Evolutionary conservation across 2,329 filamentous ascomycete species (phyloP).

Genomic region (Hyphodiscus sp.): DNA sequence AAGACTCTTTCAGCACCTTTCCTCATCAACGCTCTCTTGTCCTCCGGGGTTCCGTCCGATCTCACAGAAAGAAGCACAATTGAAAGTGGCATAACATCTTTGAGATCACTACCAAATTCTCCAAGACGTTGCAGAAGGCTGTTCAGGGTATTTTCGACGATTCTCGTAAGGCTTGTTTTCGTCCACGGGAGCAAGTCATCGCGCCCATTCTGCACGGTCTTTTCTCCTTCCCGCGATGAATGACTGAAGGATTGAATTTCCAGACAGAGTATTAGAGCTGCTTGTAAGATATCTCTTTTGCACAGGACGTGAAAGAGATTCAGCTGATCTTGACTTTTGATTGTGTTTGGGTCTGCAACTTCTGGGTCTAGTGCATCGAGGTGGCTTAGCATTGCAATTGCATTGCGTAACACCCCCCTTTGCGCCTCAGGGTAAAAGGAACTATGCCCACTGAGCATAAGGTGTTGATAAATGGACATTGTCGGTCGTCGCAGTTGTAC

Average conservation of each 20-base stretch:
- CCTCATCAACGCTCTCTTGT: slow-evolving; percentile 25
- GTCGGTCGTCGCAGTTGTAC: not conserved
- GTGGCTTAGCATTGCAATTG: slow-evolving; percentile 11
- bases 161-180: slow-evolving; percentile 8
- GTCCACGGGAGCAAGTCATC: slow-evolving; percentile 11
- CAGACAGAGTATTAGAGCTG: slow-evolving; percentile 10
- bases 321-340: slow-evolving; percentile 3
- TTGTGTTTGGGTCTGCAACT: slow-evolving; percentile 1
- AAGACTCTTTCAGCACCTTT: slow-evolving; percentile 27
- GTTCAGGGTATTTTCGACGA: slow-evolving; percentile 14
- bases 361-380: slow-evolving; percentile 11
- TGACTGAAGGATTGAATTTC: not conserved
- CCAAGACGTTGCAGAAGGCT: slow-evolving; percentile 24
- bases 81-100: slow-evolving; percentile 28
- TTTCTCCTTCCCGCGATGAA: not conserved
- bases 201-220: not conserved
- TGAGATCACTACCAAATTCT: slow-evolving; percentile 27
- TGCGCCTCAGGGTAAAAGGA: slow-evolving; percentile 1
- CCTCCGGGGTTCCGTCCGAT: slow-evolving; percentile 22
- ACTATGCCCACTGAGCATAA: not conserved
- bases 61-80: slow-evolving; percentile 28
- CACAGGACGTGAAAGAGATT: slow-evolving; percentile 15
- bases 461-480: not conserved
- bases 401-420: slow-evolving; percentile 6
- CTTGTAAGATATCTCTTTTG: slow-evolving; percentile 14